Conservation (phyloP, 2,329 filamentous ascomycete species). For the Epichloe baconii region DNA sequence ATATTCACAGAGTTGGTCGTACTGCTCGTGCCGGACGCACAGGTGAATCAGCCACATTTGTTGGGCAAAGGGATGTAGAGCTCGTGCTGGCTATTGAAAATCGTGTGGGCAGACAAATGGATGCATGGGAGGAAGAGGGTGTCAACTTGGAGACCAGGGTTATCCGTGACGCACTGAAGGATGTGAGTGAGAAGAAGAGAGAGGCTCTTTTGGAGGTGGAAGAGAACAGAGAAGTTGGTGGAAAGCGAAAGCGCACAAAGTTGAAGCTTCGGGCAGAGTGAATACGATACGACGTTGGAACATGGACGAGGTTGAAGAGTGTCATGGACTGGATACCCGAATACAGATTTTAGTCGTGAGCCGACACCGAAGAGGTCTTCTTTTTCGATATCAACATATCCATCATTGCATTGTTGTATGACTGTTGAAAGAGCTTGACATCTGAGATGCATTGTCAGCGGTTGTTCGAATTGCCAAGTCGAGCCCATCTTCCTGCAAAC, state of each 20-base stretch:
- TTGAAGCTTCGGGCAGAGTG: constrained; percentile 35
- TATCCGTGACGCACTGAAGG: constrained; percentile 69
- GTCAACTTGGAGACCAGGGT: constrained; percentile 91
- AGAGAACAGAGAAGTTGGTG: constrained; percentile 78
- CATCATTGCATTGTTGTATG: too few relatives aligned
- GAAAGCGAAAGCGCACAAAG: constrained; percentile 58
- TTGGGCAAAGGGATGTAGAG: constrained; percentile 86
- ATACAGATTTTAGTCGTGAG: too few relatives aligned
- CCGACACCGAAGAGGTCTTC: too few relatives aligned
- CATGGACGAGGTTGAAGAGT: background rate
- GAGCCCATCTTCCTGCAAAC: too few relatives aligned
- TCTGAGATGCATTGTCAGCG: too few relatives aligned
- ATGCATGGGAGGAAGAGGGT: constrained; percentile 74
- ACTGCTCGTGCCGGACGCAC: constrained; percentile 81
- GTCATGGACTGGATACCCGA: background rate
- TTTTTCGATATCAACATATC: too few relatives aligned
- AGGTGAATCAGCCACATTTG: constrained; percentile 74
- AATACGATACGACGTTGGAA: too few relatives aligned
- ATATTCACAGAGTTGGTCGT: constrained; percentile 91
- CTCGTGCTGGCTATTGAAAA: constrained; percentile 82
- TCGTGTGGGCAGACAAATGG: constrained; percentile 69
- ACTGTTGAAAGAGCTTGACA: too few relatives aligned
- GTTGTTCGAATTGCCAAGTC: too few relatives aligned
- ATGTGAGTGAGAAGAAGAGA: constrained; percentile 90
- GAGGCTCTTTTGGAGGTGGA: constrained; percentile 86